Evolutionary conservation across 179 eudicot species (phyloP), one percentile per base, ranked within the genome.

Genomic region (Camellia oleifera): DNA sequence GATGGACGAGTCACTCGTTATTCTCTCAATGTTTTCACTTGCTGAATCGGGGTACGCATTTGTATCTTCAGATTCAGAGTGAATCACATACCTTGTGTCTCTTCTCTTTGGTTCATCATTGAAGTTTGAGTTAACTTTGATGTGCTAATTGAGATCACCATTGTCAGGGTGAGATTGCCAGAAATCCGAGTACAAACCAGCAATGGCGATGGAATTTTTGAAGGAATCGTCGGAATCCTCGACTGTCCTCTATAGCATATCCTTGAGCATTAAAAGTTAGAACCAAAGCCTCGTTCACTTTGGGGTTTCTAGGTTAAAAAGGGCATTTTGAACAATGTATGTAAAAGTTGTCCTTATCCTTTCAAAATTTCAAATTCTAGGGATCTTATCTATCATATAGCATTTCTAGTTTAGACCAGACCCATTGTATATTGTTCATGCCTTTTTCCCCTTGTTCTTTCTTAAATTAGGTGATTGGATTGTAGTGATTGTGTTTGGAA

Each of bases 101-200:
- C 69, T 89, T 1, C 79, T 94, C 2, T 91, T 88, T 57, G 85
- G 91, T 69, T 77, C 90, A 3, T 90, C 12, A 86, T 89, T 15
- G 96, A 94, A 2, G 90, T 93, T 70, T 83, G 96, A 76, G 86
- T 94, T 57, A 89, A 90, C 87, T 85, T 97, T 5, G 97, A 97
- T 4, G 90, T 96, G 76, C 26, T 93, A 64, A 82, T 93, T 0
- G 94, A 94, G 78, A 81, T 82, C 10, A 77, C 89, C 0, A 77
- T 92, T 12, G 88, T 94, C 61, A 97, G 97, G 10, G 87, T 87
- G 0, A 84, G 89, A 53, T 92, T 92, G 40, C 75, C 91, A 68
- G 98, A 95, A 61, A 48, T 88, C 4, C 85, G 97, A 12, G 52
- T 85, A 0, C 78, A 81, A 23, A 76, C 93, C n/a, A 86, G 89